Evolutionary conservation across 2,329 filamentous ascomycete species (phyloP).

Genomic region (Claviceps capensis): DNA sequence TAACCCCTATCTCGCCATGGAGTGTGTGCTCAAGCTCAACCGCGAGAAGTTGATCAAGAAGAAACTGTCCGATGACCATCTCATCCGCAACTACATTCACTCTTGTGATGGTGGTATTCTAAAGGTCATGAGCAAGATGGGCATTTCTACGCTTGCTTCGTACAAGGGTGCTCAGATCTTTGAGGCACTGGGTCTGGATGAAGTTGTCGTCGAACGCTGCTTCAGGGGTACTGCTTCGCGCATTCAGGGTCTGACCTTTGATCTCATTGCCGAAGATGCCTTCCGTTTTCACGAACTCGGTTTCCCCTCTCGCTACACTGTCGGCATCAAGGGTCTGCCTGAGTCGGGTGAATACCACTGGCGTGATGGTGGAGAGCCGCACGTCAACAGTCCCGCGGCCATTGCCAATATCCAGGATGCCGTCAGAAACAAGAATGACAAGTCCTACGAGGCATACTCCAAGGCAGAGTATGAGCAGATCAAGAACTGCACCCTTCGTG

Average conservation of each 20-base stretch:
- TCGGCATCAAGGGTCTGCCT: conserved; percentile 63
- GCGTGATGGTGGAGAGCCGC: conserved; percentile 89
- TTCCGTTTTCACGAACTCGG: conserved; percentile 92
- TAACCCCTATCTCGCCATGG: conserved; percentile 89
- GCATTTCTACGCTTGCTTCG: conserved; percentile 87
- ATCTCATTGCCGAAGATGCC: conserved; percentile 84
- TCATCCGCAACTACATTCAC: conserved; percentile 93
- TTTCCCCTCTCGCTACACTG: conserved; percentile 67
- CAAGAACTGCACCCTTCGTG: conserved; percentile 88
- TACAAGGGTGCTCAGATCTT: conserved; percentile 99
- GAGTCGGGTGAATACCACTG: conserved; percentile 98
- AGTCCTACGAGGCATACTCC: conserved; percentile 95
- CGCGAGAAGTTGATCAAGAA: conserved; percentile 86
- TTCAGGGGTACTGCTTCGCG: conserved; percentile 90
- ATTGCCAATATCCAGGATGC: conserved; percentile 97
- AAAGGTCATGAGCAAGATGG: conserved; percentile 99
- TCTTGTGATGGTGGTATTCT: conserved; percentile 92
- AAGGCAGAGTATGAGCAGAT: conserved; percentile 89
- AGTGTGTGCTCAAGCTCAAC: conserved; percentile 95
- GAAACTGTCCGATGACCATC: conserved; percentile 65
- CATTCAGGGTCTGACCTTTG: conserved; percentile 88
- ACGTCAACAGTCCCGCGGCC: conserved; percentile 86
- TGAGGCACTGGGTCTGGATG: conserved; percentile 86
- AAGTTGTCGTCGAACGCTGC: conserved; percentile 82
- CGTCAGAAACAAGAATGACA: conserved; percentile 93